Evolutionary conservation across 371 early-diverging fungal genomes (phyloP), one percentile per base, ranked within the genome.

Genomic region (Encephalitozoon hellem): DNA sequence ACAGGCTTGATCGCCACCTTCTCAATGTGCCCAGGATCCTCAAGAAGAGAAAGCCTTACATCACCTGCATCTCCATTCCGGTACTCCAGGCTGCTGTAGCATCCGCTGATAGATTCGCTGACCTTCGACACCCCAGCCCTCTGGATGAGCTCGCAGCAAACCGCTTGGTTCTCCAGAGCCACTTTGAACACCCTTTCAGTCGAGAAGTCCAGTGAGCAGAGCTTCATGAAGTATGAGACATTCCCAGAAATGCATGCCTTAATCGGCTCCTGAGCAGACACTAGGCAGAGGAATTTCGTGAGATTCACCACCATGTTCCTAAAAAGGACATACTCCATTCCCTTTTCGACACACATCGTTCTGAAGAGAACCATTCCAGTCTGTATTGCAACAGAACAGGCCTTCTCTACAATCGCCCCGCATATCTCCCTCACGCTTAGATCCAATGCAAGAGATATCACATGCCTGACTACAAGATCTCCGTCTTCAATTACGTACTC

Each of bases 201-300:
- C 11, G 67, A 28, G 4, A 86, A 42, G 51, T 82, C 82, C 49
- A 80, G 49, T 9, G 69, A 70, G 23, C 81, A 74, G 21, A 84
- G 67, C 65, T 83, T 82, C 41, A 83, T 65, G 67, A 86, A 86
- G 70, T 84, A 78, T 12, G 76, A 54, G 15, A 86, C 77, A 70
- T 86, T 86, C n/a, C 76, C 78, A 51, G 47, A 74, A 26, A 83
- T 80, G 41, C 81, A 73, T 5, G 79, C 77, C 54, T 76, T 75
- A 4, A 86, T 77, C 2, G 82, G 80, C 28, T 82, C 83, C 18
- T 80, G 77, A 9, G 83, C 52, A 15, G 82, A 79, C 0, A 80
- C 65, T 38, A 77, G 72, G 18, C 77, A 54, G 5, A 83, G 64
- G 9, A 69, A 30, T 18, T 49, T 63, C 21, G 77, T 53, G 11